Evolutionary conservation across 495 filamentous ascomycete species (phyloP).

Genomic region (Penicillium coffeae): DNA sequence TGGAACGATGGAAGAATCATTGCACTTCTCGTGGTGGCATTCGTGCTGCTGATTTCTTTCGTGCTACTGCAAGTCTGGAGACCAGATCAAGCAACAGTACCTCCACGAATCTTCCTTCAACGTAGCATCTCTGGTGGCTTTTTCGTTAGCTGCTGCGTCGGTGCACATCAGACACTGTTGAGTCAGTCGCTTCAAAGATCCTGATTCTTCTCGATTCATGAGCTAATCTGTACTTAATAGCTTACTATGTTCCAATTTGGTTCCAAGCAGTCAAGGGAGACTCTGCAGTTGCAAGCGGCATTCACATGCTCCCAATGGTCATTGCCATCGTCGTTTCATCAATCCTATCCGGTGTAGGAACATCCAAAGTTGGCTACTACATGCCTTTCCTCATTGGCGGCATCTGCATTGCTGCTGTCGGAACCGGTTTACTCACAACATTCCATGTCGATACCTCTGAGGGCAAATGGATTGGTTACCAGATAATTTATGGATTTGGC

Average conservation of each 20-base stretch:
- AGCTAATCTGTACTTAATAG: constrained; percentile 19
- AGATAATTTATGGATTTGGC: constrained; percentile 35
- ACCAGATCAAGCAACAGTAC: too few species aligned
- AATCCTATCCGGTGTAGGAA: constrained; percentile 6
- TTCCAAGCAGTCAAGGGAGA: constrained; percentile 33
- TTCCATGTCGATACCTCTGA: constrained; percentile 17
- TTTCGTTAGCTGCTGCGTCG: constrained; percentile 9
- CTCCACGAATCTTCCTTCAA: constrained; percentile 29
- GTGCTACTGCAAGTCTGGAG: constrained; percentile 13
- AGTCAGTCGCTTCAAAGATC: constrained; percentile 65
- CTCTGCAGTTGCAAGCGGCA: constrained; percentile 25
- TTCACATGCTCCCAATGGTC: constrained; percentile 14
- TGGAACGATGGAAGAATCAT: not conserved
- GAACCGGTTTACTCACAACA: constrained; percentile 30
- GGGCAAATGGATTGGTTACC: constrained; percentile 31
- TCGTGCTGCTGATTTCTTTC: not conserved
- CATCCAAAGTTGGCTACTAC: constrained; percentile 37
- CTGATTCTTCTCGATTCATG: constrained; percentile 32
- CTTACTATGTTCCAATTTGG: constrained; percentile 21
- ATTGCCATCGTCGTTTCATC: constrained; percentile 26
- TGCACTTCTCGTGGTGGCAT: not conserved
- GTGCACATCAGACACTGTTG: constrained; percentile 15
- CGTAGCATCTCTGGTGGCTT: constrained; percentile 18
- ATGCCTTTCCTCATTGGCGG: constrained; percentile 31
- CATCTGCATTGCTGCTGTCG: constrained; percentile 26